These are phyloP conservation scores for Geotrichum fermentans DNA, from an alignment of 1,139 yeast species.

Conservation along the genomic window DNA sequence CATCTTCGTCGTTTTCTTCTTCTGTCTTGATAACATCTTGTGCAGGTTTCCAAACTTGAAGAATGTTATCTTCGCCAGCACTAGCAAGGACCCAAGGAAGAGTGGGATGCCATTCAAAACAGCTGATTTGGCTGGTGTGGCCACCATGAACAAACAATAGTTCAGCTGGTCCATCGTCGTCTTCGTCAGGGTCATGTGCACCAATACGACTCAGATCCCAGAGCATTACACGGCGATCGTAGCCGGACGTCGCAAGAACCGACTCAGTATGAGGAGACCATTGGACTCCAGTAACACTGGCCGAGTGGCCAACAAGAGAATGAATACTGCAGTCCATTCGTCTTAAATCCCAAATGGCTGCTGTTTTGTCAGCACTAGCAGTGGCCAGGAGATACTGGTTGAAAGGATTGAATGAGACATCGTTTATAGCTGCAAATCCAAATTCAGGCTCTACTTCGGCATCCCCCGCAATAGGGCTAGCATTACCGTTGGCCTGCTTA, in stretches of 20 bases:
- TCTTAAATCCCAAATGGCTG: slow-evolving; percentile 70
- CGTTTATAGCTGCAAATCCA: slow-evolving; percentile 49
- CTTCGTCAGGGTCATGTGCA: slow-evolving; percentile 29
- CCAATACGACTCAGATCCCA: slow-evolving; percentile 54
- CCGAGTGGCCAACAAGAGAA: slow-evolving; percentile 25
- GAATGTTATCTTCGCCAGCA: slow-evolving; percentile 79
- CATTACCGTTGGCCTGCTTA: slow-evolving; percentile 7
- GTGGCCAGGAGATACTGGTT: slow-evolving; percentile 57
- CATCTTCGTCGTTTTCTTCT: slow-evolving; percentile 39
- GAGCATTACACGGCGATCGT: slow-evolving; percentile 63
- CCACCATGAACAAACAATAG: slow-evolving; percentile 79
- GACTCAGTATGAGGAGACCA: slow-evolving; percentile 67
- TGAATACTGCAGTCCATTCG: slow-evolving; percentile 27
- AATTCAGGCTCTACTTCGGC: too few species aligned
- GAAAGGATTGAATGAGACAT: slow-evolving; percentile 57
- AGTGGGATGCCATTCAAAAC: slow-evolving; percentile 79
- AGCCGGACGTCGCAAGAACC: slow-evolving; percentile 67
- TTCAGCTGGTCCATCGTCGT: slow-evolving; percentile 37
- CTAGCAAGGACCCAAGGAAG: slow-evolving; percentile 75
- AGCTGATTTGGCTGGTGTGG: slow-evolving; percentile 83
- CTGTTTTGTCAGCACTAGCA: slow-evolving; percentile 59
- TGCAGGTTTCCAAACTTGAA: slow-evolving; percentile 69
- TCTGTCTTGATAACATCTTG: slow-evolving; percentile 38
- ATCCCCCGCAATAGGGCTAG: too few species aligned
- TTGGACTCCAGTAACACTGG: slow-evolving; percentile 33